Evolutionary conservation across 2,329 filamentous ascomycete genomes (phyloP).

Genomic region (Clonostachys chloroleuca): DNA sequence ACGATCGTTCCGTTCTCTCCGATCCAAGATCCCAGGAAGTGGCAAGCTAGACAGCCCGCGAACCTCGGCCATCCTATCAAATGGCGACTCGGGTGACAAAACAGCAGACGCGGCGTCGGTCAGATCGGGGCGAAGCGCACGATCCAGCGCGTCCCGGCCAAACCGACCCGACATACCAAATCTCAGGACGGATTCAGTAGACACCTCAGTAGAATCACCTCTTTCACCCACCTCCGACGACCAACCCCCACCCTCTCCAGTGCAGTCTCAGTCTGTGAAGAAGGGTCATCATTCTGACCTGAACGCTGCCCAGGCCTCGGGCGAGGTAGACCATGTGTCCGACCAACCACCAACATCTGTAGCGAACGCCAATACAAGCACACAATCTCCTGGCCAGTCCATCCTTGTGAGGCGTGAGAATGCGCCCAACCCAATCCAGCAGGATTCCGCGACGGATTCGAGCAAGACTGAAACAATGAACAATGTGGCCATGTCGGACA

Average conservation of each 20-base stretch:
- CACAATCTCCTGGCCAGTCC: constrained; percentile 75
- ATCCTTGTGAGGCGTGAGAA: constrained; percentile 83
- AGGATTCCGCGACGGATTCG: constrained; percentile 34
- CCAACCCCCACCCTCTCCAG: constrained; percentile 77
- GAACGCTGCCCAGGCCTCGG: constrained; percentile 73
- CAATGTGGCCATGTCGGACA: constrained; percentile 77
- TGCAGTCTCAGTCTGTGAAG: constrained; percentile 71
- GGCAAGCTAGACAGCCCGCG: constrained; percentile 76
- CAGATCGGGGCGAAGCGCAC: constrained; percentile 62
- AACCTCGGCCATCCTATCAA: constrained; percentile 44
- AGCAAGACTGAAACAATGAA: constrained; percentile 32
- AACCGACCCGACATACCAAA: constrained; percentile 38
- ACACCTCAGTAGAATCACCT: constrained; percentile 22
- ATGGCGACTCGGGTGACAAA: constrained; percentile 58
- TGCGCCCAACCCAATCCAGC: constrained; percentile 60
- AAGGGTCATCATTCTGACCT: constrained; percentile 69
- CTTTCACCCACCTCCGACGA: constrained; percentile 40
- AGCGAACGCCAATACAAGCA: constrained; percentile 50
- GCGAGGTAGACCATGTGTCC: constrained; percentile 92
- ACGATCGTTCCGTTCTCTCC: constrained; percentile 78
- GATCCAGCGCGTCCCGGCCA: constrained; percentile 38
- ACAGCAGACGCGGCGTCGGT: constrained; percentile 66
- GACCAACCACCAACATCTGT: constrained; percentile 76
- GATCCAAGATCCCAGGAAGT: constrained; percentile 81
- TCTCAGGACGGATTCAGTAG: constrained; percentile 33